Evolutionary conservation across 2,329 filamentous ascomycete genomes (phyloP), one percentile per base, ranked within the genome.

Genomic region (Trichoderma sp.): DNA sequence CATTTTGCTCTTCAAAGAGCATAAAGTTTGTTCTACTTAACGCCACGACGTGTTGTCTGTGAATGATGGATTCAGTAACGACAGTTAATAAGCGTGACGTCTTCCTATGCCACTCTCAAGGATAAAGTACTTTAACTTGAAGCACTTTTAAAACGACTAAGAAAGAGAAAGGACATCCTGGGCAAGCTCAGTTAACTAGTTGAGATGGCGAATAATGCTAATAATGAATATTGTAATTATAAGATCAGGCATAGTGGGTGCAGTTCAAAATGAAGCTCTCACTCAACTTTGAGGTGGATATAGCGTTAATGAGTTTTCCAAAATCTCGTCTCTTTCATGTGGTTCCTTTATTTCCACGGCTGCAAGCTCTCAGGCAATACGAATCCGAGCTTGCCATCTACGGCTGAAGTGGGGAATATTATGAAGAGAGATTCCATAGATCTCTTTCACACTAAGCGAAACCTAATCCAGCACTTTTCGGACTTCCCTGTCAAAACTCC

Each of bases 291-390:
- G n/a, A n/a, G n/a, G n/a, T 41, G 6, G 38, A 41, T 21, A 5
- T 5, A 1, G 45, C 45, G 5, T 24, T 53, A 1, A 0, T 12
- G 21, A 21, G 5, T 21, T 53, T n/a, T 6, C n/a, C 45, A 21
- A 53, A 53, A 24, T 21, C 5, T 11, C n/a, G n/a, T 21, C 2
- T 24, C 45, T 24, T 21, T 53, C 45, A 21, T 6, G 2, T 53
- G 5, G 1, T 24, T 21, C 2, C 5, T 6, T 24, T 1, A 6
- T 1, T 56, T 56, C 1, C 21, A 12, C 24, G 21, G 0, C 0
- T 24, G 50, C 50, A 56, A 1, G 9, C 6, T 56, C n/a, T 21
- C 9, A 6, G 45, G n/a, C 1, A 6, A 11, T 21, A 1, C 50
- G n/a, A 14, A 24, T 24, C 50, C 0, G 1, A 12, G 11, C 50